Conservation (phyloP, 495 filamentous ascomycete genomes). For the Aspergillus leporis region DNA sequence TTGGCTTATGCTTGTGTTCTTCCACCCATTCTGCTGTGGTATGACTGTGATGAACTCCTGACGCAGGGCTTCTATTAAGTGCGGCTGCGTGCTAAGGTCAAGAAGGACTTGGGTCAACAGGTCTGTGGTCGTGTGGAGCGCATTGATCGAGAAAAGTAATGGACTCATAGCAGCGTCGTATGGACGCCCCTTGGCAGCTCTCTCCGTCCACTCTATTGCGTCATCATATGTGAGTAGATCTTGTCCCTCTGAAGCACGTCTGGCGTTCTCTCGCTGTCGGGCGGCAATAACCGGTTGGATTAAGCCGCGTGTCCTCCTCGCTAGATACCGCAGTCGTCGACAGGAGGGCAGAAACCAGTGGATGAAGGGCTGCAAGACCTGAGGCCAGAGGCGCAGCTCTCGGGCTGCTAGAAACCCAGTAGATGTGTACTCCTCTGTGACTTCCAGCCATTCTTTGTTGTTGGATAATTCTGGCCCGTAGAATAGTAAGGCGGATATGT, state of each 20-base stretch:
- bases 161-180: slow-evolving; percentile 21
- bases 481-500: background rate
- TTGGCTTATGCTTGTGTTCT: slow-evolving; percentile 37
- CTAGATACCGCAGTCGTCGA: background rate
- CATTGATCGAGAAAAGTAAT: slow-evolving; percentile 22
- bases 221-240: slow-evolving; percentile 9
- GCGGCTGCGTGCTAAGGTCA: slow-evolving; percentile 37
- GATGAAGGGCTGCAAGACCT: background rate
- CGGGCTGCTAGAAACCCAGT: background rate
- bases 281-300: background rate
- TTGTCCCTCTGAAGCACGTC: background rate
- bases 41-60: slow-evolving; percentile 42
- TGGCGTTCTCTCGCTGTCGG: background rate
- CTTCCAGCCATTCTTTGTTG: background rate
- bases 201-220: slow-evolving; percentile 27
- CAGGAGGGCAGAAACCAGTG: background rate
- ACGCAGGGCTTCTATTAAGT: slow-evolving; percentile 35
- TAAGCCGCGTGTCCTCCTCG: background rate
- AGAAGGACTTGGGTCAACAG: slow-evolving; percentile 32
- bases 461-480: background rate
- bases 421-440: background rate
- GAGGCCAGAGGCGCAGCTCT: background rate
- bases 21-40: slow-evolving; percentile 31
- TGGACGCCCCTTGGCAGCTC: slow-evolving; percentile 14
- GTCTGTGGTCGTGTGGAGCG: slow-evolving; percentile 32